Base-by-base conservation (phyloP, 306 rosid species). In the Glycine tomentella region DNA sequence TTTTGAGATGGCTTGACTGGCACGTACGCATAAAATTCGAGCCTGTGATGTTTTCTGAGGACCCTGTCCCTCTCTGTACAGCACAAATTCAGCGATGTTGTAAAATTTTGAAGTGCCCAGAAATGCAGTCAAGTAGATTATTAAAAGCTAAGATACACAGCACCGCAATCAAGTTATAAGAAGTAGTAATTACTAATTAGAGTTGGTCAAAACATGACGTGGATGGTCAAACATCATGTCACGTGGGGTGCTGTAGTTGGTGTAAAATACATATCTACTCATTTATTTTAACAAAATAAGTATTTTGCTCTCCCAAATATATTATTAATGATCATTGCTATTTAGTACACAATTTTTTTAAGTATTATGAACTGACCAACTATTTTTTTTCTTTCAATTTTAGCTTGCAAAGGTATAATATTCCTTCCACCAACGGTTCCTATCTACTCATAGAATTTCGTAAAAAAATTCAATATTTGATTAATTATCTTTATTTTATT, bases 221-320 rank as follows among this genome's bases (percentile, higher is more conserved):
- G 74, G 86, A 83, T 82, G 88, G 93, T 91, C 96, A 91, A 88
- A 84, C 76, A 74, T 75, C 72, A 74, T 64, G 82, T 88, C 93
- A 89, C 88, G 87, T 91, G 97, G 75, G 79, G 20, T 90, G 83
- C 84, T 86, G 79, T 77, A 20, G 79, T 75, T 80, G 83, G 89
- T 81, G 71, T 69, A 84, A 87, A 83, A 56, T 80, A 77, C 48
- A 77, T 20, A 5, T 13, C 8, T n/a, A 40, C 38, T 48, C 25
- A 14, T 42, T 44, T 56, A 9, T 25, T 20, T 66, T 8, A 56
- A 25, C 34, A 25, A 44, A 74, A 17, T 0, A 74, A 11, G 5
- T 13, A 4, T 57, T 72, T 36, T 56, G 7, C 33, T 71, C 31
- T 50, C 13, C 44, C 12, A 8, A 71, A 50, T 50, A 49, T 20